Evolutionary conservation across 768 basidiomycete genomes (phyloP), one percentile per base, ranked within the genome.

Genomic region (Rhizopogon roseolus): DNA sequence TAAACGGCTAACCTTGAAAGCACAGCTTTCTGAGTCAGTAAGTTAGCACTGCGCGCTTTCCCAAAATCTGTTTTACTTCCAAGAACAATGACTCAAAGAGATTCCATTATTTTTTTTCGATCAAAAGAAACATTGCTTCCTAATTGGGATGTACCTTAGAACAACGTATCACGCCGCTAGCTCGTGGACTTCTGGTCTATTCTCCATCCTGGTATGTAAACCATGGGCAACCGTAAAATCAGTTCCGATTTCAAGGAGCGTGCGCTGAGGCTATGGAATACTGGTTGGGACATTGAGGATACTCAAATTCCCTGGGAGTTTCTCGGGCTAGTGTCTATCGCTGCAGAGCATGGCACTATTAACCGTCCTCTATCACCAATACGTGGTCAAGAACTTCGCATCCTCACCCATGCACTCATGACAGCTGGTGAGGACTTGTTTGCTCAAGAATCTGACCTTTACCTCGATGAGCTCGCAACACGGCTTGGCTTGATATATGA

Each of bases 211-310:
- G n/a, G n/a, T n/a, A n/a, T n/a, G 34, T 3, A 34, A 34, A 34
- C 34, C 25, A 62, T 64, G 63, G 62, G 48, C 39, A 61, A 67
- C 44, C 52, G 57, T 19, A 51, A 53, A 27, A 66, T 70, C 48
- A 63, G 66, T 41, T 13, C 52, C 27, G 63, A 71, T 41, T 37
- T 69, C 46, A 67, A 71, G 51, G 63, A 67, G 29, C 57, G 60
- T 17, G 59, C 58, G 11, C 54, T 70, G 14, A 11, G 42, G 4
- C 60, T 68, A 5, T 64, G 60, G 55, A 52, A 63, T 22, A 36
- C 49, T 41, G 62, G 66, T 1, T 68, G 62, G 60, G 45, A 19
- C 3, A n/a, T 50, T 1, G 48, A 56, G 0, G 53, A 62, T 2
- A 67, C 67, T 16, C 38, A 32, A 5, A 62, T 7, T 54, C 56